Evolutionary conservation across 768 basidiomycete genomes (phyloP).

Genomic region (Podaxis sp.): DNA sequence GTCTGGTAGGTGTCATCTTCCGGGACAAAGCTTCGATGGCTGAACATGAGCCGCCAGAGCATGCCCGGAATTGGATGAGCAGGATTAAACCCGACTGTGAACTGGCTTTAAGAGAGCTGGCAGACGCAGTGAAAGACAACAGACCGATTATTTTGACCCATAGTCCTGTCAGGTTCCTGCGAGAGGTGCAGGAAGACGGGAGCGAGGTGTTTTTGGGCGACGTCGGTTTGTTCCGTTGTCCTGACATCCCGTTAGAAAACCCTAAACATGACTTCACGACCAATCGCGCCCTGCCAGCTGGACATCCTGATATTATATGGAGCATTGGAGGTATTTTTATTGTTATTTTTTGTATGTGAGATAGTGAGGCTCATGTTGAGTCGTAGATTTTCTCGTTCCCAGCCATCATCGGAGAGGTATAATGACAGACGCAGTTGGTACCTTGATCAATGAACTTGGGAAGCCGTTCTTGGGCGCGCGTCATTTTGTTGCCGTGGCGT

Average conservation of each 20-base stretch:
- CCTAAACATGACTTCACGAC: conserved; percentile 25
- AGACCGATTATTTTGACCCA: conserved; percentile 34
- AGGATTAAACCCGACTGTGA: conserved; percentile 29
- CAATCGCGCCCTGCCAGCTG: conserved; percentile 41
- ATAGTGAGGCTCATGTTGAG: not conserved
- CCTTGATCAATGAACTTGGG: conserved; percentile 57
- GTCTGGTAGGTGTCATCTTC: conserved; percentile 24
- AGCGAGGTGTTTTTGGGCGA: conserved; percentile 55
- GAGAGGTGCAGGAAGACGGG: conserved; percentile 59
- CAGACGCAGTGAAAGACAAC: conserved; percentile 22
- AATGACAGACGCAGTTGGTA: conserved; percentile 64
- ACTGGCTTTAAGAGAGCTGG: conserved; percentile 30
- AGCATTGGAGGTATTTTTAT: conserved; percentile 50
- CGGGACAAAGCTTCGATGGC: not conserved
- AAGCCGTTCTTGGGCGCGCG: conserved; percentile 63
- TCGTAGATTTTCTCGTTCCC: conserved; percentile 58
- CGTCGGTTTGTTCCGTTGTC: conserved; percentile 35
- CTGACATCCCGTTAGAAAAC: conserved; percentile 21
- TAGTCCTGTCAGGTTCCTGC: conserved; percentile 50
- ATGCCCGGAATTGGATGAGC: conserved; percentile 31
- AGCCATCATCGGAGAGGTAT: conserved; percentile 69
- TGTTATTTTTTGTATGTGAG: not conserved
- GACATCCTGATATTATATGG: conserved; percentile 61
- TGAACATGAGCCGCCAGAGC: conserved; percentile 26
- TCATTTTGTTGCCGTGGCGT: conserved; percentile 42